A percentile compares a stretch with the other conserved stretches of the same genome.
Conservation (phyloP, 352 stramenopile genomes). For the Hyaloperonospora brassicae region DNA sequence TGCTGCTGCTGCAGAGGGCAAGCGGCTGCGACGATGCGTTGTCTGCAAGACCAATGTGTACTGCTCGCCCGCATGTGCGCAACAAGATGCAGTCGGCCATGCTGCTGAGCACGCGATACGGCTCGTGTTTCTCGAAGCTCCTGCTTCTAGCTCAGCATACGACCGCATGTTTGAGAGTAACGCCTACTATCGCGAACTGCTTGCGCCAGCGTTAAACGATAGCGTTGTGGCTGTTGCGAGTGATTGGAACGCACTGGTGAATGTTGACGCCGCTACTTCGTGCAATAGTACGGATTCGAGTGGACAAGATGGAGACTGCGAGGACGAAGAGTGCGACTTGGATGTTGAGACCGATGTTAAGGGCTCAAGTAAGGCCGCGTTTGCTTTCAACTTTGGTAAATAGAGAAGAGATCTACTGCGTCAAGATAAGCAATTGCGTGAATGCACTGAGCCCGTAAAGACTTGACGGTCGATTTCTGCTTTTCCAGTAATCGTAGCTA, state of each 20-base stretch:
- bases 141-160: slow-evolving; percentile 28
- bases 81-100: slow-evolving; percentile 32
- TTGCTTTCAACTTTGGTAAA: slow-evolving; percentile 38
- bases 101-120: slow-evolving; percentile 58
- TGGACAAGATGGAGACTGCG: slow-evolving; percentile 18
- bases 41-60: slow-evolving; percentile 80
- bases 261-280: slow-evolving; percentile 8
- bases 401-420: too few relatives aligned
- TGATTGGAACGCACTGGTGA: slow-evolving; percentile 38
- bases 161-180: slow-evolving; percentile 48
- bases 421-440: too few relatives aligned
- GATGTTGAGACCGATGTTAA: slow-evolving; percentile 11
- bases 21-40: slow-evolving; percentile 49
- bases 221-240: slow-evolving; percentile 34
- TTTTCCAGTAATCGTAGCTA: too few relatives aligned
- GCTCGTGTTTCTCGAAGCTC: slow-evolving; percentile 59
- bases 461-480: too few relatives aligned
- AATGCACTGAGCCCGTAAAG: too few relatives aligned
- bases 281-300: slow-evolving; percentile 14
- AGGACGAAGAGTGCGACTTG: slow-evolving; percentile 20
- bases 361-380: slow-evolving; percentile 17
- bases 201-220: slow-evolving; percentile 27
- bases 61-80: slow-evolving; percentile 47
- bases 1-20: slow-evolving; percentile 31
- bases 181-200: slow-evolving; percentile 47